Conservation (phyloP, 176 grass and related monocot species). For the Musa itinerans region DNA sequence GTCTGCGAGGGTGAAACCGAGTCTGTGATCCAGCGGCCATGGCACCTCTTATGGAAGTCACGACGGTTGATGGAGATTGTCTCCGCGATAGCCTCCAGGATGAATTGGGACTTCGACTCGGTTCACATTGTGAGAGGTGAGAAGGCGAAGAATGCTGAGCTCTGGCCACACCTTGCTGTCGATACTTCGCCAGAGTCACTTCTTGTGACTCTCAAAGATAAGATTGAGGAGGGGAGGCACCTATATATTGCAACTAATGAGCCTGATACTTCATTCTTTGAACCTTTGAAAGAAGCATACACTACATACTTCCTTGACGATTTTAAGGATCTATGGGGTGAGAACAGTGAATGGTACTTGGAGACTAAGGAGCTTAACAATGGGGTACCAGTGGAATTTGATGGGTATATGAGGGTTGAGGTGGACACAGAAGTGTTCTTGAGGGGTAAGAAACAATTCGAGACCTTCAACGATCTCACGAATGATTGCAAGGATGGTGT, state of each 20-base stretch:
- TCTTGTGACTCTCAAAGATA: conserved; percentile 44
- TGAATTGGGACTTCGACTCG: conserved; percentile 83
- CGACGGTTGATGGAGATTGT: conserved; percentile 86
- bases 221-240: conserved; percentile 66
- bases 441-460: conserved; percentile 70
- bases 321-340: conserved; percentile 76
- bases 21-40: conserved; percentile 72
- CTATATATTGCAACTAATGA: conserved; percentile 78
- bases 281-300: conserved; percentile 68
- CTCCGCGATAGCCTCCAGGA: conserved; percentile 59
- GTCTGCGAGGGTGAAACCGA: conserved; percentile 81
- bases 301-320: conserved; percentile 58
- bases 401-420: conserved; percentile 92
- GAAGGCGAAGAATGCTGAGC: conserved; percentile 52
- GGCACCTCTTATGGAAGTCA: conserved; percentile 86
- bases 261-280: conserved; percentile 59
- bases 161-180: background rate
- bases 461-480: conserved; percentile 91
- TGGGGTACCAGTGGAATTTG: conserved; percentile 64
- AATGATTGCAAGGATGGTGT: conserved; percentile 74
- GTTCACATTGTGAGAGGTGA: conserved; percentile 70
- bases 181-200: conserved; percentile 13
- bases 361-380: conserved; percentile 83
- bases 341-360: conserved; percentile 76
- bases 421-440: conserved; percentile 90